phyloP scores from a whole-genome alignment of 106 monocot species.

The Gastrodia elata region DNA sequence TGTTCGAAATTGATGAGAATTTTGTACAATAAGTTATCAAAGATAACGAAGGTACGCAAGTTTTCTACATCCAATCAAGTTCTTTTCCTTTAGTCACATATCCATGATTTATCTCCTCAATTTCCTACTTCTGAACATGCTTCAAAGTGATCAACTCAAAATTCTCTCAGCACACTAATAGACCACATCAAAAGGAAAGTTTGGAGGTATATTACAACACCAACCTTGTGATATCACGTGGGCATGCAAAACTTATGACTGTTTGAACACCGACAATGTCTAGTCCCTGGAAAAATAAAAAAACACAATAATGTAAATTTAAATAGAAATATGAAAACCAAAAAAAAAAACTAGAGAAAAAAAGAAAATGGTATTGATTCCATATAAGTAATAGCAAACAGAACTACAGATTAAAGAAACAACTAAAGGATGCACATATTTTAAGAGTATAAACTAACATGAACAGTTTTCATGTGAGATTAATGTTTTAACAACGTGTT shows the following conservation, averaged over 20 bases:
- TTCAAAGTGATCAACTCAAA: background rate
- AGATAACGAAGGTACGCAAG: background rate
- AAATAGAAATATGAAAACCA: background rate
- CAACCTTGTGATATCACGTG: constrained; percentile 86
- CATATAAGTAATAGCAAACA: background rate
- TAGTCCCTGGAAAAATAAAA: constrained; percentile 58
- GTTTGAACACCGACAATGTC: constrained; percentile 97
- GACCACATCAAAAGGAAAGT: background rate
- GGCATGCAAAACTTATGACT: constrained; percentile 95
- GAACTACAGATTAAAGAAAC: background rate
- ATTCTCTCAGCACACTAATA: background rate
- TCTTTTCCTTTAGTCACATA: background rate
- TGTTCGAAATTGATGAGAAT: background rate
- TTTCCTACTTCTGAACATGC: too few species aligned
- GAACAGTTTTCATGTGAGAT: background rate
- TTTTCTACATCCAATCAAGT: background rate
- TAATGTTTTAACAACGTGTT: background rate
- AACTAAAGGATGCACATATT: background rate
- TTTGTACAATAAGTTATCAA: background rate
- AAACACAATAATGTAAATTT: background rate
- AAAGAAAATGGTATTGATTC: background rate
- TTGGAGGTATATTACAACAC: background rate
- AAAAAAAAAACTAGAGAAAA: background rate
- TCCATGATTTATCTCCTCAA: background rate
- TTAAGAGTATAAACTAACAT: background rate